A percentile compares a stretch with the other conserved stretches of the same genome.
Conservation (phyloP, 352 stramenopile species). For the Phytopythium oedochilum region DNA sequence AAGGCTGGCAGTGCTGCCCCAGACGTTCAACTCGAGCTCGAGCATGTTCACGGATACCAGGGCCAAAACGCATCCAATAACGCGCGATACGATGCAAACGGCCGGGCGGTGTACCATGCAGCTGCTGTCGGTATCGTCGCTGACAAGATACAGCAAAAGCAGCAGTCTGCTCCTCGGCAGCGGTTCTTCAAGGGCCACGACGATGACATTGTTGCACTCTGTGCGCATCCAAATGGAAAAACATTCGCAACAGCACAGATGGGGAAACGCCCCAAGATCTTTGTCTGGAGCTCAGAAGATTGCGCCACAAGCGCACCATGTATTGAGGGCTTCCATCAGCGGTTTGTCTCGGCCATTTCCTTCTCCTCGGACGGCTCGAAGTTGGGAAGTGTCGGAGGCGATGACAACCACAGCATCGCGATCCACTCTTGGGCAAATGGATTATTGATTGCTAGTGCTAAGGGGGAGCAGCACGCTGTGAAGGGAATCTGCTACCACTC, state of each 20-base stretch:
- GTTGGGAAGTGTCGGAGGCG: constrained; percentile 63
- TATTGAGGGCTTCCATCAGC: constrained; percentile 77
- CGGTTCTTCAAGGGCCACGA: constrained; percentile 64
- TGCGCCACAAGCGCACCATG: constrained; percentile 28
- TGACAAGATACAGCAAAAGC: constrained; percentile 35
- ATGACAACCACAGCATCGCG: constrained; percentile 82
- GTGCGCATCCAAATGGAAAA: constrained; percentile 64
- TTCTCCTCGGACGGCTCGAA: constrained; percentile 73
- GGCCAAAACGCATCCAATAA: constrained; percentile 76
- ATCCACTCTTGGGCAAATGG: constrained; percentile 76
- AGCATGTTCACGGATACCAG: constrained; percentile 77
- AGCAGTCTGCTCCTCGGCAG: constrained; percentile 20
- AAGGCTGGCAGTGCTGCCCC: constrained; percentile 31
- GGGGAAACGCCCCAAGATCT: constrained; percentile 79
- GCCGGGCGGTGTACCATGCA: constrained; percentile 71
- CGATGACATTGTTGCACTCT: constrained; percentile 84
- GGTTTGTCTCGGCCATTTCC: constrained; percentile 55
- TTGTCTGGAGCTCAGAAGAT: constrained; percentile 55
- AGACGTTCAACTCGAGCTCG: constrained; percentile 43
- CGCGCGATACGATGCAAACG: constrained; percentile 46
- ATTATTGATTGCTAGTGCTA: constrained; percentile 37
- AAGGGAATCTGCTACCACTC: constrained; percentile 41
- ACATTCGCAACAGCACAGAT: constrained; percentile 87
- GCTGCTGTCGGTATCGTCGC: constrained; percentile 75
- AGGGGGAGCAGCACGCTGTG: constrained; percentile 62